phyloP scores from a whole-genome alignment of 805 yeast genomes.

The Yamadazyma akitaensis region DNA sequence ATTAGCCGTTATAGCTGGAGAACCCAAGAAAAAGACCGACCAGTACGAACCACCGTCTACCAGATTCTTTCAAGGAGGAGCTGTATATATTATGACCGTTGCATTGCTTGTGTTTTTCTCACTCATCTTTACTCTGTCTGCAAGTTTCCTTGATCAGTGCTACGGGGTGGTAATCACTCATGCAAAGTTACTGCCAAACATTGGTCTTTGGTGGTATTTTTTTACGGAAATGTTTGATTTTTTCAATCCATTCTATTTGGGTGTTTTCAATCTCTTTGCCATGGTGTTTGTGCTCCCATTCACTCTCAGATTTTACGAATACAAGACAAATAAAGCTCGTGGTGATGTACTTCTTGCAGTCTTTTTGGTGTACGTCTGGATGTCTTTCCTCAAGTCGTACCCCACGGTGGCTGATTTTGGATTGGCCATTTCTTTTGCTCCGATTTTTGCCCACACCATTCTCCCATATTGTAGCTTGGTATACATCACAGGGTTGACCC shows the following conservation, averaged over 20 bases:
- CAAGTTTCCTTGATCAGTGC: constrained; percentile 26
- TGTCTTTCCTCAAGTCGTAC: constrained; percentile 72
- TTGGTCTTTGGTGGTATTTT: constrained; percentile 98
- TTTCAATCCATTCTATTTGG: constrained; percentile 77
- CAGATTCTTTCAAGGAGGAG: constrained; percentile 16
- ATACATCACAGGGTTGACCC: constrained; percentile 45
- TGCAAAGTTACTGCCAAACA: constrained; percentile 76
- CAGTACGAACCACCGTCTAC: constrained; percentile 10
- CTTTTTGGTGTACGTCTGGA: constrained; percentile 39
- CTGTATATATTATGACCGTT: constrained; percentile 16
- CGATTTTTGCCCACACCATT: constrained; percentile 45
- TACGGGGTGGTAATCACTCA: constrained; percentile 60
- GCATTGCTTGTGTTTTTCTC: constrained; percentile 25
- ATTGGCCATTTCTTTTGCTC: constrained; percentile 33
- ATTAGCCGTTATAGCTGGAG: constrained; percentile 24
- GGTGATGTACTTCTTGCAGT: constrained; percentile 60
- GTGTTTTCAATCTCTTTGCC: constrained; percentile 77
- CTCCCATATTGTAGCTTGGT: constrained; percentile 47
- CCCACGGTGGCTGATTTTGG: constrained; percentile 81
- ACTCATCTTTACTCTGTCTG: constrained; percentile 24
- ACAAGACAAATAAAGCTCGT: background rate
- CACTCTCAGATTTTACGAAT: constrained; percentile 57
- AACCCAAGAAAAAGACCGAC: background rate
- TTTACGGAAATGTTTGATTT: constrained; percentile 93
- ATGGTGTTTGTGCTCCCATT: constrained; percentile 69